These are phyloP conservation scores for Kwoniella botswanensis DNA, from an alignment of 768 basidiomycete species.

Conservation along the genomic window DNA sequence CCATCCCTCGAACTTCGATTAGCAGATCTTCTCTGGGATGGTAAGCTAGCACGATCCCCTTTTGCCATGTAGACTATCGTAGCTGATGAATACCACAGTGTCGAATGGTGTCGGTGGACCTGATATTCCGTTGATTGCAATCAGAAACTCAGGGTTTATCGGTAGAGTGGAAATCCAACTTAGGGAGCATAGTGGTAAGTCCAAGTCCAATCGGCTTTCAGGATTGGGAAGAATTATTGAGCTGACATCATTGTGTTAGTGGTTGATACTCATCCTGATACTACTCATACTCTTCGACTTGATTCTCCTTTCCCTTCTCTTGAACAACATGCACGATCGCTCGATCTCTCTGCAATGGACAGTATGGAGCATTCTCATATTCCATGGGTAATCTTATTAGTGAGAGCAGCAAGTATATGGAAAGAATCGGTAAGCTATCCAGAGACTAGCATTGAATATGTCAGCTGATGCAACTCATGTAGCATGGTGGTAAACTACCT, in stretches of 20 bases:
- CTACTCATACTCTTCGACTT: conserved; percentile 75
- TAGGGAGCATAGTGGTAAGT: conserved; percentile 77
- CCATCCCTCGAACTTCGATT: conserved; percentile 66
- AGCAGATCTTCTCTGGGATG: conserved; percentile 70
- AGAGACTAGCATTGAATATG: not conserved
- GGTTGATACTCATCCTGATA: conserved; percentile 78
- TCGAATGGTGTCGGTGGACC: conserved; percentile 60
- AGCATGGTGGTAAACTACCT: conserved; percentile 73
- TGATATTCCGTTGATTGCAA: conserved; percentile 70
- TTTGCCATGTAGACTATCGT: not conserved
- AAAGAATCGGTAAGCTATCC: conserved; percentile 67
- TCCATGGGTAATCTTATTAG: conserved; percentile 86
- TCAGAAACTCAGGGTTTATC: conserved; percentile 86
- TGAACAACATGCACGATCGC: conserved; percentile 69
- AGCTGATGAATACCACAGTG: conserved; percentile 46
- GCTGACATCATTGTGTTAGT: conserved; percentile 62
- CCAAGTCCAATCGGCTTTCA: conserved; percentile 48
- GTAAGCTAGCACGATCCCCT: conserved; percentile 33
- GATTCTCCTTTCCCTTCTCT: conserved; percentile 87
- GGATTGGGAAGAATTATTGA: not conserved
- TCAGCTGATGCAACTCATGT: not conserved
- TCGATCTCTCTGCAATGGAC: conserved; percentile 81
- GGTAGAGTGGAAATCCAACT: conserved; percentile 88
- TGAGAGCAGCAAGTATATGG: conserved; percentile 82
- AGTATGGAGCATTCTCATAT: conserved; percentile 87